Conservation (phyloP, 2,329 filamentous ascomycete species). For the Fusarium mexicanum region DNA sequence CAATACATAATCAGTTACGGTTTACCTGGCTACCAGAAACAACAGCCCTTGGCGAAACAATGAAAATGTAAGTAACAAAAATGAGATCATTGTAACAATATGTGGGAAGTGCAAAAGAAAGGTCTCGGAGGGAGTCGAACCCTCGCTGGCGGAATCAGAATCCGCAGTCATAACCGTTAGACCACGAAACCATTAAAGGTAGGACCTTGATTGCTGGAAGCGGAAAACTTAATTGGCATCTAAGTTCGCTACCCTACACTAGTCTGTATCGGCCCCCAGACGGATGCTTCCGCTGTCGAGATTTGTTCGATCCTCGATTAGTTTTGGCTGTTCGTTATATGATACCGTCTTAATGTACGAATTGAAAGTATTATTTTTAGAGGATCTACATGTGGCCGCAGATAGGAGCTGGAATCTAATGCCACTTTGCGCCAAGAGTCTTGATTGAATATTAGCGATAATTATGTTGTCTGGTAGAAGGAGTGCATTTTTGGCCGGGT, state of each 20-base stretch:
- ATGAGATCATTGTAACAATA: fast-evolving
- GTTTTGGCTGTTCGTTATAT: not conserved
- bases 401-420: not conserved
- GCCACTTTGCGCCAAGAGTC: fast-evolving
- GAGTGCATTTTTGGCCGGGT: fast-evolving
- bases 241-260: not conserved
- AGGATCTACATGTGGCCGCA: no score
- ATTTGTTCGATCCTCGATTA: fast-evolving
- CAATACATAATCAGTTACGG: not conserved
- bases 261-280: fast-evolving
- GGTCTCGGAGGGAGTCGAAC: conserved; percentile 1
- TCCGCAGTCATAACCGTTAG: conserved; percentile 1
- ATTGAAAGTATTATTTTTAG: not conserved
- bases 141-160: conserved; percentile 1
- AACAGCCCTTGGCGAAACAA: no score
- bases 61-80: not conserved
- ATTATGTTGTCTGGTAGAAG: not conserved
- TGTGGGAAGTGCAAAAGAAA: not conserved
- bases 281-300: not conserved
- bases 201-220: not conserved
- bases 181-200: not conserved
- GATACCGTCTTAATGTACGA: fast-evolving
- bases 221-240: not conserved
- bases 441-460: fast-evolving
- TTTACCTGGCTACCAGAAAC: not conserved